A percentile compares a stretch with the other conserved stretches of the same genome.
Evolutionary conservation across 306 rosid genomes (phyloP).

Genomic region (Dryas octopetala): DNA sequence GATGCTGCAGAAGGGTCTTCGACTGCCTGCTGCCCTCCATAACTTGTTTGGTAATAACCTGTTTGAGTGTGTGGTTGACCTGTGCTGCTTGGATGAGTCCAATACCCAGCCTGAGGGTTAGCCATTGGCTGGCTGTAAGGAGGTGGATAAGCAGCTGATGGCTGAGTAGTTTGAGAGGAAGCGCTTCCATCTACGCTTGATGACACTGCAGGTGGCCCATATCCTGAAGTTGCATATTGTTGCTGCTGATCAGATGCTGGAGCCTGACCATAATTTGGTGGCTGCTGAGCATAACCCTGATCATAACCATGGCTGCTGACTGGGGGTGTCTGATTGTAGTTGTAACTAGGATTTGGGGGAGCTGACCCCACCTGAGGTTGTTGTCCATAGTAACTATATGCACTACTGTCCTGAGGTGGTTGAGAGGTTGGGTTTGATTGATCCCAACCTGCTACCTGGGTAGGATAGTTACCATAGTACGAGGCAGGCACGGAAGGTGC

Average conservation of each 20-base stretch:
- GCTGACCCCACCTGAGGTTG: constrained; percentile 35
- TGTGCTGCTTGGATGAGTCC: constrained; percentile 38
- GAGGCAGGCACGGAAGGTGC: constrained; percentile 31
- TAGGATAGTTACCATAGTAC: constrained; percentile 44
- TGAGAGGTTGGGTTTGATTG: constrained; percentile 35
- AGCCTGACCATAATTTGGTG: constrained; percentile 36
- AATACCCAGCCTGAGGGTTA: constrained; percentile 38
- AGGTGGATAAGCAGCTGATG: constrained; percentile 25
- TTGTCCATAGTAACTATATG: constrained; percentile 45
- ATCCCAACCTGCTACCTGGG: constrained; percentile 47
- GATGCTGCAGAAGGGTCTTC: constrained; percentile 25
- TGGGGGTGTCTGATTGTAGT: constrained; percentile 17
- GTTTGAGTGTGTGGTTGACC: constrained; percentile 35
- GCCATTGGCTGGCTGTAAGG: constrained; percentile 30
- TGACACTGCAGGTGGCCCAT: constrained; percentile 33
- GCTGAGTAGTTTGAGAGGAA: constrained; percentile 35
- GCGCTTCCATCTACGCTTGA: constrained; percentile 24
- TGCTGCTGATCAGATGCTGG: constrained; percentile 31
- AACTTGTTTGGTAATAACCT: constrained; percentile 36
- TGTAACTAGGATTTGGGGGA: constrained; percentile 30
- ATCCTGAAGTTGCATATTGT: constrained; percentile 27
- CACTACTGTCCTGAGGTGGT: constrained; percentile 42
- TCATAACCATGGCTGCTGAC: constrained; percentile 37
- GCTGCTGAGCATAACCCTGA: constrained; percentile 45
- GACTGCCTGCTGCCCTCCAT: constrained; percentile 32